phyloP scores from a whole-genome alignment of 2,329 filamentous ascomycete genomes.

The Dothideomycetes sp. region DNA sequence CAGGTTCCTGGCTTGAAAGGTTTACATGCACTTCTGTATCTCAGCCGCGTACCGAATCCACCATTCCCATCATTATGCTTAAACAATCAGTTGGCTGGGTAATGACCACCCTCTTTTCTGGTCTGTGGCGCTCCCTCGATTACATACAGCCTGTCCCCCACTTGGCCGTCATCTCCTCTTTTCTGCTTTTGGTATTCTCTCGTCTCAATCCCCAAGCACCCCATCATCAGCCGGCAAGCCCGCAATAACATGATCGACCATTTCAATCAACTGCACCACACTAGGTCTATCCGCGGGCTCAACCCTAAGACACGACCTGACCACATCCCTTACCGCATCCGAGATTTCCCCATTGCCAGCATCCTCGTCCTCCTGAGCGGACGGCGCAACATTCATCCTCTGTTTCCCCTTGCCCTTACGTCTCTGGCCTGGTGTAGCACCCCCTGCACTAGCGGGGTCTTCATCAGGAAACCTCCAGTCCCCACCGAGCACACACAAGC shows the following conservation, averaged over 20 bases:
- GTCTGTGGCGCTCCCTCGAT: too few species aligned
- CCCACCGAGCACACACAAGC: slow-evolving; percentile 82
- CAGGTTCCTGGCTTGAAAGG: too few species aligned
- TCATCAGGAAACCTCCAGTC: slow-evolving; percentile 97
- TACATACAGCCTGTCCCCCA: too few species aligned
- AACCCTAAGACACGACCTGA: slow-evolving; percentile 73
- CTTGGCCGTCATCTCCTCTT: too few species aligned
- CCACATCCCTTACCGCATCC: too few species aligned
- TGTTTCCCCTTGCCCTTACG: slow-evolving; percentile 40
- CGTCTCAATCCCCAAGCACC: slow-evolving; percentile 8
- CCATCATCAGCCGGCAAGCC: slow-evolving; percentile 47
- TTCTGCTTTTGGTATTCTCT: not conserved
- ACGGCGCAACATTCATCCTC: slow-evolving; percentile 26
- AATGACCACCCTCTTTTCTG: too few species aligned
- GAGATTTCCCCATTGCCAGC: too few species aligned
- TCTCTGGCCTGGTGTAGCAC: too few species aligned
- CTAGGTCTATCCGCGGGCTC: slow-evolving; percentile 83
- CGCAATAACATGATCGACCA: slow-evolving; percentile 65
- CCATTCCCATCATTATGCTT: too few species aligned
- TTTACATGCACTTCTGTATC: too few species aligned
- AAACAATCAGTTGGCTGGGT: too few species aligned
- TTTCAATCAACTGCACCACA: slow-evolving; percentile 67
- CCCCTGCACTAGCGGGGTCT: slow-evolving; percentile 49
- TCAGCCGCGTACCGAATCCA: too few species aligned
- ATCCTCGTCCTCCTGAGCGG: slow-evolving; percentile 42